phyloP scores from a whole-genome alignment of 2,329 filamentous ascomycete genomes.

The Cladophialophora chaetospira region DNA sequence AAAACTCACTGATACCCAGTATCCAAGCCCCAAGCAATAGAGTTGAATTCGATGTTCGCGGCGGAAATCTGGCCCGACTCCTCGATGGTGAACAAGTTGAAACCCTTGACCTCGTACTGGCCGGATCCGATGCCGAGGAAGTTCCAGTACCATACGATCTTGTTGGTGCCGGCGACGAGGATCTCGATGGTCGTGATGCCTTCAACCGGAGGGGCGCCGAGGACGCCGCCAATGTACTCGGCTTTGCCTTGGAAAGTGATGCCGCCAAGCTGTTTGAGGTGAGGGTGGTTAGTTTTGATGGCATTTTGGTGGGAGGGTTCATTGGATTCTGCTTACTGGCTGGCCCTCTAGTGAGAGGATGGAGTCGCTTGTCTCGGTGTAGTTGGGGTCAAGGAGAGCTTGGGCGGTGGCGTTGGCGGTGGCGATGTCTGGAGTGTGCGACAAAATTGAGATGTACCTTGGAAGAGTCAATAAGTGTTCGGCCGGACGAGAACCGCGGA shows the following conservation, averaged over 20 bases:
- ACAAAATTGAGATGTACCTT: conserved; percentile 24
- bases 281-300: not conserved
- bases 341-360: conserved; percentile 29
- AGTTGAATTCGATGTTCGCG: conserved; percentile 28
- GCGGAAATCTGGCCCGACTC: conserved; percentile 14
- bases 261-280: conserved; percentile 23
- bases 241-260: conserved; percentile 26
- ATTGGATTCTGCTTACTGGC: conserved; percentile 16
- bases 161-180: conserved; percentile 24
- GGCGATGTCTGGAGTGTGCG: conserved; percentile 15
- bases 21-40: conserved; percentile 29
- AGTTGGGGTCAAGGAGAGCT: conserved; percentile 25
- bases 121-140: conserved; percentile 26
- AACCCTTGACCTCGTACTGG: conserved; percentile 29
- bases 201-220: conserved; percentile 20
- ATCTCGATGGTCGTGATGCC: conserved; percentile 29
- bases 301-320: not conserved
- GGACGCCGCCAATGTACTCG: conserved; percentile 26
- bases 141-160: conserved; percentile 29
- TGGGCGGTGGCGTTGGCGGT: conserved; percentile 30
- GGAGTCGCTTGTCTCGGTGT: conserved; percentile 30
- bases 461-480: no score
- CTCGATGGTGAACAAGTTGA: conserved; percentile 28
- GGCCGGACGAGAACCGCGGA: no score
- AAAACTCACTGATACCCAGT: conserved; percentile 28